Evolutionary conservation across 192 early-diverging fungal genomes (phyloP), one percentile per base, ranked within the genome.

Genomic region (Pilaira anomala): DNA sequence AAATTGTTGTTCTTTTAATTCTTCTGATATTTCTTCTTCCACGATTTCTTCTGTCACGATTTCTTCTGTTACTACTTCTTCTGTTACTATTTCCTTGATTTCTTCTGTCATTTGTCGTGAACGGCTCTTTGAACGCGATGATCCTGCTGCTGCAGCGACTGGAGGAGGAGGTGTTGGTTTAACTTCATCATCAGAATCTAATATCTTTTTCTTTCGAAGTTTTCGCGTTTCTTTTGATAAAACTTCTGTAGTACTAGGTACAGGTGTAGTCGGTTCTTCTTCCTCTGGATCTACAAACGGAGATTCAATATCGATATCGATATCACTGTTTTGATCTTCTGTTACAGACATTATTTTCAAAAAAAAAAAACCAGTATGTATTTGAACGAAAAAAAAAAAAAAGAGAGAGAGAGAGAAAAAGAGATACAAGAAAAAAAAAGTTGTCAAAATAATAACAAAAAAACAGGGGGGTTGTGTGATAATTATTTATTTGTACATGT

Each of bases 211-310:
- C 40, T 69, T 69, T n/a, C 67, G 39, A 33, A 69, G 36, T 54
- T 69, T 69, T 16, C 67, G 60, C 3, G 67, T 69, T 40, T 69
- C 67, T 56, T 69, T 69, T 5, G 67, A 39, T 39, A 63, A 22
- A 3, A 1, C 19, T 22, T 40, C 33, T 11, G 55, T 24, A 12
- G 11, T 12, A 3, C 5, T 45, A 11, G 30, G 55, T 24, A 41
- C 55, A 8, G 55, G 55, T 13, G 30, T 41, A 11, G 30, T 41
- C 7, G 36, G 55, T 41, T 40, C 55, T 39, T 57, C 39, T 57
- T 57, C 53, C 8, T 33, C 55, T 24, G 21, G 30, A 26, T 57
- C 36, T 41, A 36, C 36, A 57, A 36, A 14, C 18, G 36, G 30
- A 57, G 55, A 57, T 11, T 40, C 36, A 2, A 57, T 57, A 24